phyloP scores from a whole-genome alignment of 805 yeast species.

The Jamesozyma lodderae region DNA sequence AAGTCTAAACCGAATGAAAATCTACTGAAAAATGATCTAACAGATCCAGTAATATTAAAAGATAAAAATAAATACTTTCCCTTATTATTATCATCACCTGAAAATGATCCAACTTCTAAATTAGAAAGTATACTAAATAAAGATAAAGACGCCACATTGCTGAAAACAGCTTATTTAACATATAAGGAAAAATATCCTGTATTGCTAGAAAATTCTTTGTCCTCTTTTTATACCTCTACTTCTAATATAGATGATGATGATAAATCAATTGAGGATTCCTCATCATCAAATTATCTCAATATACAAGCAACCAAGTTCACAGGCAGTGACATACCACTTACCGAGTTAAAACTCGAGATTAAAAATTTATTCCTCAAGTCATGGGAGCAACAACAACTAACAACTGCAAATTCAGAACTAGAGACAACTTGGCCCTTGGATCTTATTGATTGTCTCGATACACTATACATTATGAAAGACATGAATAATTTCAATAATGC shows the following conservation, averaged over 20 bases:
- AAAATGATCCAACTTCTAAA: slow-evolving; percentile 14
- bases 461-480: slow-evolving; percentile 40
- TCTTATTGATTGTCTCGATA: slow-evolving; percentile 43
- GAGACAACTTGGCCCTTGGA: slow-evolving; percentile 38
- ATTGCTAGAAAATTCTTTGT: slow-evolving; percentile 20
- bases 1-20: background rate
- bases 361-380: slow-evolving; percentile 33
- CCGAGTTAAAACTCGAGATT: slow-evolving; percentile 26
- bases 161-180: slow-evolving; percentile 10
- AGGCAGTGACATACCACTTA: slow-evolving; percentile 24
- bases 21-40: slow-evolving; percentile 6
- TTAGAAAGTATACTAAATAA: slow-evolving; percentile 6
- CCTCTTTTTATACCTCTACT: slow-evolving; percentile 7
- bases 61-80: slow-evolving; percentile 36
- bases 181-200: slow-evolving; percentile 22
- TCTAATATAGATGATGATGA: background rate
- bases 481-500: slow-evolving; percentile 34
- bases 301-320: slow-evolving; percentile 23
- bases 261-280: background rate
- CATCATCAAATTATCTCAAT: background rate
- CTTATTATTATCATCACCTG: slow-evolving; percentile 19
- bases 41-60: slow-evolving; percentile 17
- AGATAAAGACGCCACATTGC: background rate
- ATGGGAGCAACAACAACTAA: slow-evolving; percentile 31
- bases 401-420: slow-evolving; percentile 1